These are phyloP conservation scores for Tetraselmis chui DNA, from an alignment of 139 green algal species.

Conservation along the genomic window DNA sequence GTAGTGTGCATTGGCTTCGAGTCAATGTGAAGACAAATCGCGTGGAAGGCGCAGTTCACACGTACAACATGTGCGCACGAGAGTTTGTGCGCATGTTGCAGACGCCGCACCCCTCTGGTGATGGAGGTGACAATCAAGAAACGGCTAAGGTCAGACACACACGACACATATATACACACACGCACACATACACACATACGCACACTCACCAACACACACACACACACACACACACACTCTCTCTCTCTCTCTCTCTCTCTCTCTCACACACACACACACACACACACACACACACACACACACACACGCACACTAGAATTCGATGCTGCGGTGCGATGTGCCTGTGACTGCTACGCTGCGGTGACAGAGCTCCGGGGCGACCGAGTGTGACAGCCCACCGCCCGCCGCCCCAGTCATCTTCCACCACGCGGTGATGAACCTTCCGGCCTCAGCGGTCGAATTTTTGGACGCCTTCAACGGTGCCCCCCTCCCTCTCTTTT, in stretches of 20 bases:
- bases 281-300: not conserved
- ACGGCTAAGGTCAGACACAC: too few species aligned
- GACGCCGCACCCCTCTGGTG: too few species aligned
- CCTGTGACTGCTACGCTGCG: not conserved
- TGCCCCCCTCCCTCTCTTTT: slow-evolving; percentile 1
- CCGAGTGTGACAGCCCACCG: not conserved
- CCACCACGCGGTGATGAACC: slow-evolving; percentile 87
- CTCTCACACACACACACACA: not conserved
- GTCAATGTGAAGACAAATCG: slow-evolving; percentile 73
- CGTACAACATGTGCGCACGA: slow-evolving; percentile 72
- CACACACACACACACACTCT: not conserved
- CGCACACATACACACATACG: not conserved
- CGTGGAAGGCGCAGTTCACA: slow-evolving; percentile 19
- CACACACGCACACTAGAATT: not conserved
- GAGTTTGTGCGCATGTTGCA: slow-evolving; percentile 58
- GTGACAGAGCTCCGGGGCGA: not conserved
- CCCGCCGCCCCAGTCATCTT: slow-evolving; percentile 22
- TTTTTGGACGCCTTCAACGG: slow-evolving; percentile 84
- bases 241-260: too few species aligned
- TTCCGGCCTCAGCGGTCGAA: slow-evolving; percentile 78
- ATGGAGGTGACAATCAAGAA: too few species aligned
- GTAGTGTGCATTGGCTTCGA: slow-evolving; percentile 60
- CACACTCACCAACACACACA: not conserved
- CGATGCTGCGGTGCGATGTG: not conserved
- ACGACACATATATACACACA: not conserved